Base-by-base conservation (phyloP, 2,329 filamentous ascomycete genomes). In the Neonectria faginata region DNA sequence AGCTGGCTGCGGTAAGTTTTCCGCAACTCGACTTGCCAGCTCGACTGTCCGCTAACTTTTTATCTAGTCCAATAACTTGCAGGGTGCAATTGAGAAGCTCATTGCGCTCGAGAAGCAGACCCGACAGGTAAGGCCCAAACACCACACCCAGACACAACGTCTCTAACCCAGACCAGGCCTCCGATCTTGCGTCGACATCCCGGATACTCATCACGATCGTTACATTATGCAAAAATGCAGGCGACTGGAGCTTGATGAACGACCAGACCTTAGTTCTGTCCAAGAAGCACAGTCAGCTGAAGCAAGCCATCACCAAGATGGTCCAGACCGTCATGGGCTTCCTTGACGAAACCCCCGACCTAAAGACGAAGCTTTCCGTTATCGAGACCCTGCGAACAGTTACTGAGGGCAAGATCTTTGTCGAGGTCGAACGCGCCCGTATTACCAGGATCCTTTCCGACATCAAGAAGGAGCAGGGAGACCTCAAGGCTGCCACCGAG, bases 261-360 rank as follows among this genome's bases (percentile, higher is more conserved):
- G 96, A 99, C 83, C 96, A 99, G 83, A 93, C 97, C 68, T 86
- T 97, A 74, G 86, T 97, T 69, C 86, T 99, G 62, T 98, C 96
- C 70, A 99, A 99, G 90, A 99, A 99, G 85, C 96, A 99, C 92
- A 93, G 94, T 75, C 96, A 99, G 85, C 94, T 99, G 78, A 99
- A 99, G 83, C 96, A 98, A 82, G 96, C 96, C 76, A 96, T 94
- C 76, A 98, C 96, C 74, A 96, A 95, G 85, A 99, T 99, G 96
- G 94, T 99, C 66, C 96, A 99, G 85, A 91, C 91, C 52, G 94
- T 97, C 67, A 97, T 99, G 90, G 86, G 85, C 65, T 97, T 98
- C 80, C 83, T 99, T 75, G 92, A 97, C 76, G 89, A 92, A 51
- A 94, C 94, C 22, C 94, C 96, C 36, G 91, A 89, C 75, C 77